Evolutionary conservation across 163 green algal genomes (phyloP), one percentile per base, ranked within the genome.

Genomic region (Scenedesmus sp.): DNA sequence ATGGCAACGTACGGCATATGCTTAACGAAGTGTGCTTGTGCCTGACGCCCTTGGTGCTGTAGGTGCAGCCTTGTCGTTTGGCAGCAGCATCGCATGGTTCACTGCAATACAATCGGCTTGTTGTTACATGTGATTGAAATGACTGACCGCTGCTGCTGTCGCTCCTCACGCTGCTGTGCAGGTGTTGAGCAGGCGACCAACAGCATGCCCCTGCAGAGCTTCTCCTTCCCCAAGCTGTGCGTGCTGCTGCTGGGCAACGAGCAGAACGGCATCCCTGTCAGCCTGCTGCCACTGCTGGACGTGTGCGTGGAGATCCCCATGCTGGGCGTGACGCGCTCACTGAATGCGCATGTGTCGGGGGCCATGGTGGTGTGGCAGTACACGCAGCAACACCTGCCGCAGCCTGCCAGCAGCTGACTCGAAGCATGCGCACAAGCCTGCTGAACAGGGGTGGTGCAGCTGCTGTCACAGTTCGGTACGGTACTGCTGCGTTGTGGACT

Each of bases 261-360:
- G 93, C 97, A 99, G 94, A 98, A 95, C 20, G 93, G 94, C 40
- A 93, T 96, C 26, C 97, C 95, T 13, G 84, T 90, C 22, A 26
- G 35, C 3, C 86, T 98, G 80, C 93, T 94, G 70, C 85, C 49
- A 1, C 37, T 89, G 65, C 73, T 93, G 84, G 93, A 95, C 86
- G 91, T 80, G 24, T 95, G 92, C 35, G 80, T 95, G 72, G 93
- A 95, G 93, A 99, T 99, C 35, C 97, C 97, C 20, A 98, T 99
- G 93, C 83, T 98, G 18, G 97, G 97, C 5, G 76, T 98, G 65
- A 97, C 98, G 6, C 93, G 97, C 15, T 97, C 94, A 0, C 94
- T 99, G 30, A 99, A 99, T 90, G 97, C 98, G 15, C 97, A 99
- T 88, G 97, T 99, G 15, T 95, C 81, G 24, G 97, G 94, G 5